phyloP scores from a whole-genome alignment of 768 basidiomycete species.

The Mycena rosella region DNA sequence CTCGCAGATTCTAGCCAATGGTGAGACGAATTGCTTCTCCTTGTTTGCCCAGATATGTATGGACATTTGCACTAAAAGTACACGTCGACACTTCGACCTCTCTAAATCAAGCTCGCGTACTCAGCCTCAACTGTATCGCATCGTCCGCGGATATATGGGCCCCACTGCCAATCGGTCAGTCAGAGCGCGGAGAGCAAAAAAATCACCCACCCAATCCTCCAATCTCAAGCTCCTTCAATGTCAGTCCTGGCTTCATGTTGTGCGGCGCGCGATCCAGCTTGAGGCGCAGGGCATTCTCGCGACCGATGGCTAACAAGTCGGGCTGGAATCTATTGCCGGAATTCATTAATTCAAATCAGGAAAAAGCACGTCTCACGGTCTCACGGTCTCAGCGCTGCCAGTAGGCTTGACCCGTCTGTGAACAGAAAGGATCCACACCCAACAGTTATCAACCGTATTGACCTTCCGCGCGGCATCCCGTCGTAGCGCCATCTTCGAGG shows the following conservation, averaged over 20 bases:
- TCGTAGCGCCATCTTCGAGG: too few relatives aligned
- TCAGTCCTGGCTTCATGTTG: constrained; percentile 23
- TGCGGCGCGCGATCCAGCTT: constrained; percentile 35
- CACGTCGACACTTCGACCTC: too few relatives aligned
- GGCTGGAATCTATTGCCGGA: constrained; percentile 24
- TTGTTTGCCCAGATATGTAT: too few relatives aligned
- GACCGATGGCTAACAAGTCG: constrained; percentile 36
- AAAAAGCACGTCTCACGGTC: too few relatives aligned
- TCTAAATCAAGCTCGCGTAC: constrained; percentile 3
- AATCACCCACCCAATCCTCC: constrained; percentile 34
- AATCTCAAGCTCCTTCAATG: constrained; percentile 28
- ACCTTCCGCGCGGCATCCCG: too few relatives aligned
- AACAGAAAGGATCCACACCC: too few relatives aligned
- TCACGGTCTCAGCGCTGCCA: too few relatives aligned
- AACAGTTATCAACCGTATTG: too few relatives aligned
- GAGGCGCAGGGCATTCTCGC: constrained; percentile 34
- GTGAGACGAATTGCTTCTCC: too few relatives aligned
- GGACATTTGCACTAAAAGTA: too few relatives aligned
- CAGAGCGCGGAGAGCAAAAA: not conserved
- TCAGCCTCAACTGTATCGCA: constrained; percentile 24
- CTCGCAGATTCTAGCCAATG: too few relatives aligned
- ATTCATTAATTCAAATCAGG: not conserved
- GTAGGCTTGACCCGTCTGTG: too few relatives aligned
- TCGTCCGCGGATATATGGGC: constrained; percentile 32
- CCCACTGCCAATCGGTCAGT: constrained; percentile 13